Evolutionary conservation across 1,284 basidiomycete species (phyloP).

Genomic region (Moesziomyces sp.): DNA sequence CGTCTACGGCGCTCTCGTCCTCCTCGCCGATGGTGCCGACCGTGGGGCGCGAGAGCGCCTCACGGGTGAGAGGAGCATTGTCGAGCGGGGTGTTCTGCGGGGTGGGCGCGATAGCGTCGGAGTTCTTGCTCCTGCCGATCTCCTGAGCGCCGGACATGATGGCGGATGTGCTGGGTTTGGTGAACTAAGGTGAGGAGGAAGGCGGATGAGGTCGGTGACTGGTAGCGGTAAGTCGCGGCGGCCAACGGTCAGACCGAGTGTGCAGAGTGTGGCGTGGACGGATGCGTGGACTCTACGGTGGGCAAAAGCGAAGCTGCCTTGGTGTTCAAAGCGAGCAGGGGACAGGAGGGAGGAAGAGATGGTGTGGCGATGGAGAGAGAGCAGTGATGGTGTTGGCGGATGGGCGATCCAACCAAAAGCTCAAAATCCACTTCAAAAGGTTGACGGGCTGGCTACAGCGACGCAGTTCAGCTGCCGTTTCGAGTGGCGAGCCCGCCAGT

Average conservation of each 20-base stretch:
- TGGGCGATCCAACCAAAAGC: conserved; percentile 1
- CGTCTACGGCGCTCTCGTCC: conserved; percentile 57
- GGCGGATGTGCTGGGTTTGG: conserved; percentile 1
- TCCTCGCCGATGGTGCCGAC: conserved; percentile 67
- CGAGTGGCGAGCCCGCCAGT: too few relatives aligned
- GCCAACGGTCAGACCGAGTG: neutral
- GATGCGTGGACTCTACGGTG: neutral
- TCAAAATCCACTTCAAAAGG: too few relatives aligned
- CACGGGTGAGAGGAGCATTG: conserved; percentile 77
- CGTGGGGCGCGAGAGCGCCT: conserved; percentile 74
- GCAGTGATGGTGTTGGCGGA: neutral
- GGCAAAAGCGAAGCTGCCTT: too few relatives aligned
- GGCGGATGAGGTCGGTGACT: neutral
- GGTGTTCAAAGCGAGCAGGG: too few relatives aligned
- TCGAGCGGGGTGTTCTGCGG: conserved; percentile 83
- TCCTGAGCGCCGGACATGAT: conserved; percentile 52
- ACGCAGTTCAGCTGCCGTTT: too few relatives aligned
- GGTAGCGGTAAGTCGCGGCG: conserved; percentile 6
- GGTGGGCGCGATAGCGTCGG: conserved; percentile 74
- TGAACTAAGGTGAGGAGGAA: neutral
- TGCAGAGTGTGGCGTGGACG: neutral
- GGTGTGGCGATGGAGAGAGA: neutral
- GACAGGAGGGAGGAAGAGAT: too few relatives aligned
- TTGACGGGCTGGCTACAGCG: too few relatives aligned
- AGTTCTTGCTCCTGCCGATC: conserved; percentile 55